Evolutionary conservation across 2,329 filamentous ascomycete species (phyloP).

Genomic region (Rosellinia necatrix): DNA sequence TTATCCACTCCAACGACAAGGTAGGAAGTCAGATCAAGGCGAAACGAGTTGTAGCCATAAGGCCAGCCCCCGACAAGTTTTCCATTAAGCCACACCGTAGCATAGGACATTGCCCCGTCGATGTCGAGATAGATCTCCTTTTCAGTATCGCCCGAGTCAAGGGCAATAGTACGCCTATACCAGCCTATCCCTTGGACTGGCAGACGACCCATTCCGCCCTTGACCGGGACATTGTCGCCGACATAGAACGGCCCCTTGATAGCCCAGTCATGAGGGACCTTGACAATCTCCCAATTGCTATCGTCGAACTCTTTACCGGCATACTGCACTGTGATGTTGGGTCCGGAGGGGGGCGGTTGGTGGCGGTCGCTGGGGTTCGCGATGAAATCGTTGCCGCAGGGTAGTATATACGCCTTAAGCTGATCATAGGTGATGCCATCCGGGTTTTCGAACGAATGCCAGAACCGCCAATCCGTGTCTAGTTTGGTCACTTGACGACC

Average conservation of each 20-base stretch:
- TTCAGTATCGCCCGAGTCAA: conserved; percentile 21
- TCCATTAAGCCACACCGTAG: conserved; percentile 56
- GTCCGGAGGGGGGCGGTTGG: conserved; percentile 30
- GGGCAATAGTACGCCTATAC: conserved; percentile 50
- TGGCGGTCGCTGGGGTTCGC: conserved; percentile 29
- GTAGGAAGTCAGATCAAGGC: conserved; percentile 53
- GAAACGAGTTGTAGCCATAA: conserved; percentile 55
- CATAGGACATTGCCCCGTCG: conserved; percentile 58
- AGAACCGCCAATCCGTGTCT: conserved; percentile 43
- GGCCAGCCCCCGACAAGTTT: conserved; percentile 56
- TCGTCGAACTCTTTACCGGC: conserved; percentile 37
- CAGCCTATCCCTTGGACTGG: conserved; percentile 54
- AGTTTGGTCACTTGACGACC: conserved; percentile 41
- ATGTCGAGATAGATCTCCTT: conserved; percentile 39
- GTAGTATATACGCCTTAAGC: conserved; percentile 41
- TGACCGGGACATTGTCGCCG: conserved; percentile 34
- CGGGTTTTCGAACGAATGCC: conserved; percentile 41
- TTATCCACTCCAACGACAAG: conserved; percentile 44
- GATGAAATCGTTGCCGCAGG: conserved; percentile 39
- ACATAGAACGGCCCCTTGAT: conserved; percentile 47
- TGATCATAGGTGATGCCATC: conserved; percentile 41
- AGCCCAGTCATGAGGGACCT: conserved; percentile 50
- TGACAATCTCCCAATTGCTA: conserved; percentile 43
- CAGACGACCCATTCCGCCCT: conserved; percentile 48
- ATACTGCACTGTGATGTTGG: conserved; percentile 36